phyloP scores from a whole-genome alignment of 192 early-diverging fungal genomes.

The Podila minutissima region DNA sequence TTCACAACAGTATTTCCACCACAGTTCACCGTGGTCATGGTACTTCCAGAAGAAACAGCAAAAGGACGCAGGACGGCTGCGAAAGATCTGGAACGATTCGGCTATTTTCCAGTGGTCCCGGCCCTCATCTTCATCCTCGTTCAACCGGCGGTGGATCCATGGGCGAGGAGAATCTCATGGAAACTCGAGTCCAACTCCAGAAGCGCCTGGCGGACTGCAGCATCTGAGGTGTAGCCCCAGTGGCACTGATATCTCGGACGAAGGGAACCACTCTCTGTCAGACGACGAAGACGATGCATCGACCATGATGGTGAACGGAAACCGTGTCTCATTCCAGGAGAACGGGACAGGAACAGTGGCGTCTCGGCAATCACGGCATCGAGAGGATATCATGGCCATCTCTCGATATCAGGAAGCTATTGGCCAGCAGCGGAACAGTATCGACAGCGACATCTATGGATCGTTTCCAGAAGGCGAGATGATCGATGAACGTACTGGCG shows the following conservation, averaged over 20 bases:
- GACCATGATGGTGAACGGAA: no score
- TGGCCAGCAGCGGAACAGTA: not conserved
- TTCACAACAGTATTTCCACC: slow-evolving; percentile 4
- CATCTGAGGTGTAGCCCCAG: slow-evolving; percentile 18
- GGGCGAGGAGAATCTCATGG: not conserved
- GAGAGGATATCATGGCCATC: slow-evolving; percentile 33
- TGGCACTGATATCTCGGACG: slow-evolving; percentile 40
- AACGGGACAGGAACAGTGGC: not conserved
- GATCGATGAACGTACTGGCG: no score
- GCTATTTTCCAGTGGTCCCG: slow-evolving; percentile 37
- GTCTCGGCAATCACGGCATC: slow-evolving; percentile 5
- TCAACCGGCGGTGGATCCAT: not conserved
- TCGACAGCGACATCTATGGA: not conserved
- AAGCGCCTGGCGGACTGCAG: not conserved
- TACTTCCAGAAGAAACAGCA: slow-evolving; percentile 32
- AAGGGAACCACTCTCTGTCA: slow-evolving; percentile 33
- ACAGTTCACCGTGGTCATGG: slow-evolving; percentile 16
- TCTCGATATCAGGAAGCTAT: slow-evolving; percentile 37
- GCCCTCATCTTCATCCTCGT: not conserved
- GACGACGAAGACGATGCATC: slow-evolving; percentile 23
- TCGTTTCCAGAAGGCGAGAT: not conserved
- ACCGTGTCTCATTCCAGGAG: slow-evolving; percentile 23
- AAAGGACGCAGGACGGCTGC: slow-evolving; percentile 29
- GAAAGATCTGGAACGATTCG: slow-evolving; percentile 46
- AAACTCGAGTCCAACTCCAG: not conserved